A percentile compares a stretch with the other conserved stretches of the same genome.
phyloP scores from a whole-genome alignment of 805 yeast genomes.

The Yarrowia sp. region DNA sequence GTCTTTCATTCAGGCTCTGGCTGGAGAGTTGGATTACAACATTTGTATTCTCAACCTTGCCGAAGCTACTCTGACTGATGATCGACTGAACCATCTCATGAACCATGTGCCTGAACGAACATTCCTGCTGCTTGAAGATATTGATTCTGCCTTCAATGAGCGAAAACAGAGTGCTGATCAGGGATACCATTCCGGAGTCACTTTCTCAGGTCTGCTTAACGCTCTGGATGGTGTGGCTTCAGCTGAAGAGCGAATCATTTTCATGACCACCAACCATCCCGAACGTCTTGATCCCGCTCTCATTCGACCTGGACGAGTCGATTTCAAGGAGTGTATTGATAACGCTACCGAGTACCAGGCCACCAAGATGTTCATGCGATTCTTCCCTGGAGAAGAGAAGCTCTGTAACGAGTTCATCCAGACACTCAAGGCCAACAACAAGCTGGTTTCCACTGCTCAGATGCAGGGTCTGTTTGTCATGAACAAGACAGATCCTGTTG shows the following conservation, averaged over 20 bases:
- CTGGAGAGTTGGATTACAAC: conserved; percentile 93
- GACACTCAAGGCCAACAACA: conserved; percentile 48
- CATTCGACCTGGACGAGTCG: conserved; percentile 92
- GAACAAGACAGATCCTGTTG: conserved; percentile 76
- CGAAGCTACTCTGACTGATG: conserved; percentile 90
- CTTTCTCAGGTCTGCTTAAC: conserved; percentile 89
- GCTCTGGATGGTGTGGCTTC: conserved; percentile 97
- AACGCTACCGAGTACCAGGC: conserved; percentile 86
- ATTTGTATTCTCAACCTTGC: conserved; percentile 89
- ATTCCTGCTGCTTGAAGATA: conserved; percentile 80
- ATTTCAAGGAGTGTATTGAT: conserved; percentile 74
- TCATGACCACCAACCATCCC: conserved; percentile 98
- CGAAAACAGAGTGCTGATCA: conserved; percentile 72
- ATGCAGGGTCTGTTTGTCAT: conserved; percentile 93
- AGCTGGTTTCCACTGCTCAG: conserved; percentile 84
- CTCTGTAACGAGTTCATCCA: conserved; percentile 53
- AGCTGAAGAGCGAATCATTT: conserved; percentile 92
- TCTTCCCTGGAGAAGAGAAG: conserved; percentile 63
- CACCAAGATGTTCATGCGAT: conserved; percentile 77
- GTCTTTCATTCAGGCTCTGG: conserved; percentile 91
- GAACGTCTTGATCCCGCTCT: conserved; percentile 91
- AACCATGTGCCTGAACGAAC: conserved; percentile 92
- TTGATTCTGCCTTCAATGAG: conserved; percentile 91
- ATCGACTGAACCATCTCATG: conserved; percentile 90
- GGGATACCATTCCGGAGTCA: conserved; percentile 84